These are phyloP conservation scores for Ramichloridium luteum DNA, from an alignment of 2,329 filamentous ascomycete genomes.

Conservation along the genomic window DNA sequence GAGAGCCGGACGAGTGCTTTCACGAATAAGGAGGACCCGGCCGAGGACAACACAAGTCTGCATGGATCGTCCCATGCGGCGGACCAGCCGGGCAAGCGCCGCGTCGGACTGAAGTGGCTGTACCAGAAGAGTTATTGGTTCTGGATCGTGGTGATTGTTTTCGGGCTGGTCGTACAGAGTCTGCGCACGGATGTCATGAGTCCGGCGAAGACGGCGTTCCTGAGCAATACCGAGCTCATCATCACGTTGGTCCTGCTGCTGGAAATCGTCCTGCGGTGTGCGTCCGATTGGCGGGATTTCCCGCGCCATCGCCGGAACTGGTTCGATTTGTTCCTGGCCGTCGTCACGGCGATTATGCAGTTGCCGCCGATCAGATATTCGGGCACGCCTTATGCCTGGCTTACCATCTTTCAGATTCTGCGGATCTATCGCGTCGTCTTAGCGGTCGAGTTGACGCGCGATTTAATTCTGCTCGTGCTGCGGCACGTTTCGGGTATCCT, in stretches of 20 bases:
- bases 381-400: constrained; percentile 65
- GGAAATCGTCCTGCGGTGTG: constrained; percentile 72
- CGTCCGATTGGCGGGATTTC: constrained; percentile 69
- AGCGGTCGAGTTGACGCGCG: constrained; percentile 73
- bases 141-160: constrained; percentile 72
- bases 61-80: no score
- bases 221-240: constrained; percentile 58
- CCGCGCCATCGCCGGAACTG: constrained; percentile 61
- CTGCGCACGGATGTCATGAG: constrained; percentile 68
- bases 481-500: constrained; percentile 84
- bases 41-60: no score
- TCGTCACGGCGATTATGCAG: constrained; percentile 75
- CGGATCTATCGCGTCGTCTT: constrained; percentile 85
- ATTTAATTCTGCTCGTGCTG: constrained; percentile 74
- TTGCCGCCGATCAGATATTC: constrained; percentile 66
- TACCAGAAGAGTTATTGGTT: constrained; percentile 63
- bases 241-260: constrained; percentile 67
- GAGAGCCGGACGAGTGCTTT: constrained; percentile 93
- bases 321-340: constrained; percentile 65
- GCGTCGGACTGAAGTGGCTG: constrained; percentile 49
- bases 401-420: constrained; percentile 86
- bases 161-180: constrained; percentile 67
- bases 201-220: constrained; percentile 45
- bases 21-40: constrained; percentile 52
- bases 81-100: constrained; percentile 16